Base-by-base conservation (phyloP, 148 eudicot genomes). In the Cornus kousa region DNA sequence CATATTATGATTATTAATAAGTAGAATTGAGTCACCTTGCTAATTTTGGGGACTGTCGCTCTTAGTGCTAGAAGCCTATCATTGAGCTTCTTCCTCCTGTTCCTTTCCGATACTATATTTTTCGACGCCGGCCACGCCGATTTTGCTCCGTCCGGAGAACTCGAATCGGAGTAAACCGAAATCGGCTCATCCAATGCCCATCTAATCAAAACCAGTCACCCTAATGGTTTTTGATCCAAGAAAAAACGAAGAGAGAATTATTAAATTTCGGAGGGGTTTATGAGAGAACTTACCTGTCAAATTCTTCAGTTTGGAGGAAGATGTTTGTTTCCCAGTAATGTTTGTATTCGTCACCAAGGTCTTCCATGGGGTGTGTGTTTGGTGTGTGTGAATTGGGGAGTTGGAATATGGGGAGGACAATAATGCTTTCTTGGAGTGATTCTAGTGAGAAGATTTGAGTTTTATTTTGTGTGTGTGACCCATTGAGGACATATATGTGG, bases 41-140 rank as follows among this genome's bases (percentile, higher is more conserved):
- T 91, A 16, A 94, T 94, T 80, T 88, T 94, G 3, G 98, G 98
- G 37, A 94, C 98, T 68, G 91, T 93, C 11, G 98, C 87, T 80
- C 98, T 79, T 39, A 94, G 90, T 22, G 95, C 95, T 65, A 88
- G 88, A 43, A 94, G 91, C n/a, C 95, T 86, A n/a, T 94, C 95
- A 39, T 94, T 94, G 67, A 94, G 92, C 80, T 91, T 92, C 80
- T 85, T 92, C 53, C 98, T 83, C 66, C 98, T 85, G 57, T 92
- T 92, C 35, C 97, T 80, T 84, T 94, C 98, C 0, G 97, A 92
- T 1, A 86, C 92, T 3, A 94, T 89, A 84, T 92, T 94, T 80
- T 94, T 94, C 0, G 97, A 90, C 0, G 92, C 87, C 37, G 71
- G 37, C 3, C 85, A 86, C 24, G 85, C 69, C 3, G 94, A 89